phyloP scores from a whole-genome alignment of 805 yeast genomes.

The Kazachstania bromeliacearum region DNA sequence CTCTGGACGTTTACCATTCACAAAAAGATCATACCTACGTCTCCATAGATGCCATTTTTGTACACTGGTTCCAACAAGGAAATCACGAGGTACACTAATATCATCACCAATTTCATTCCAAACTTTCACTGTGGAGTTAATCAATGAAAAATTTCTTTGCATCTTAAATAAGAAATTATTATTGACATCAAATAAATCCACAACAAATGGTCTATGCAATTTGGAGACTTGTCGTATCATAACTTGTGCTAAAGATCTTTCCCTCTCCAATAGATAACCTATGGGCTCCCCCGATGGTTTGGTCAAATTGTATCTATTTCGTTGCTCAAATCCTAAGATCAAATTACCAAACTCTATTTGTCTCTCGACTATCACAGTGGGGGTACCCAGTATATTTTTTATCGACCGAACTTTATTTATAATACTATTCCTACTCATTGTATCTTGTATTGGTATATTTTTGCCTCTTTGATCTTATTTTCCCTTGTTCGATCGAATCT shows the following conservation, averaged over 20 bases:
- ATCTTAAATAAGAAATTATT: slow-evolving; percentile 58
- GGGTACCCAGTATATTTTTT: slow-evolving; percentile 48
- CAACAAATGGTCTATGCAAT: slow-evolving; percentile 76
- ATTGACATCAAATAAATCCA: slow-evolving; percentile 57
- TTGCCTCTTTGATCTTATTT: background rate
- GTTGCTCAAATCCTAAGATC: slow-evolving; percentile 84
- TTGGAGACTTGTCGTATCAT: slow-evolving; percentile 77
- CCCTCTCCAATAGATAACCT: slow-evolving; percentile 79
- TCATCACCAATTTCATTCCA: slow-evolving; percentile 25
- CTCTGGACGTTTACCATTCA: slow-evolving; percentile 15
- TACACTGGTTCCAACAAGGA: slow-evolving; percentile 69
- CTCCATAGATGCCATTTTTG: slow-evolving; percentile 97
- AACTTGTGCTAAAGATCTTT: slow-evolving; percentile 55
- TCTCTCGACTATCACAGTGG: slow-evolving; percentile 79
- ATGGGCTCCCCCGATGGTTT: slow-evolving; percentile 63
- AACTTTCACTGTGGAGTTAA: slow-evolving; percentile 73
- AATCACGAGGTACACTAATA: slow-evolving; percentile 24
- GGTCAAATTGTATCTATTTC: slow-evolving; percentile 67
- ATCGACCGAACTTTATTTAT: slow-evolving; percentile 6
- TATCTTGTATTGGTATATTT: background rate
- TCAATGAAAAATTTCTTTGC: slow-evolving; percentile 74
- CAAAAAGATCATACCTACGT: slow-evolving; percentile 71
- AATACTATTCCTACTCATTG: background rate
- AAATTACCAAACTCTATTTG: slow-evolving; percentile 83
- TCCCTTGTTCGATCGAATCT: background rate